Evolutionary conservation across 2,329 filamentous ascomycete genomes (phyloP), one percentile per base, ranked within the genome.

Genomic region (Phoma sp.): DNA sequence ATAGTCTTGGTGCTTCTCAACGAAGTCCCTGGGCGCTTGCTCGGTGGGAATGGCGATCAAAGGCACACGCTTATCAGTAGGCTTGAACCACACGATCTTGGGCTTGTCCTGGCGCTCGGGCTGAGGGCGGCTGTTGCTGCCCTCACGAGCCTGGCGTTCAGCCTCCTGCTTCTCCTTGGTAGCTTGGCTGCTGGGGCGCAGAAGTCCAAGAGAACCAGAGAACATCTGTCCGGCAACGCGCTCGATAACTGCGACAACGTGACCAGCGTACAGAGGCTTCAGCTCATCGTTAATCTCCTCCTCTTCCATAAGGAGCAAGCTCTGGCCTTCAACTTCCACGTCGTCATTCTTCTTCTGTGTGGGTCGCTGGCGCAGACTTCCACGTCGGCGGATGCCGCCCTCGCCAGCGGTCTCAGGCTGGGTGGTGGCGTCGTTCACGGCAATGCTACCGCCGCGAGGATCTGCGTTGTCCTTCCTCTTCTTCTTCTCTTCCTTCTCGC

Each of bases 81-180:
- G 95, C 83, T 99, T 99, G 82, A 99, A 99, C 95, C 95, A 99
- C 34, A 99, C 95, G 78, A 99, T 99, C 87, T 99, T 99, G 60
- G 95, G 95, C 79, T 97, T 97, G 61, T 99, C 95, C 74, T 96
- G 92, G 47, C 93, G 91, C 61, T 89, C 88, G 57, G 93, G 91
- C 62, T 95, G 88, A 47, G 88, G 85, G 56, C 84, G 84, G 59
- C 89, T 87, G 47, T 84, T 83, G 62, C 81, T 84, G 59, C 93
- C 93, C 73, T 98, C 93, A 65, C 93, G 88, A 66, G 93, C 92
- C 63, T 91, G 89, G 60, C 95, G 88, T 81, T 99, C 95, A 37
- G 95, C 95, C 76, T 99, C 95, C 76, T 99, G 95, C 81, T 98
- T 98, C 81, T 99, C 95, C 81, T 98, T 99, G 51, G 95, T 99